Evolutionary conservation across 2,329 filamentous ascomycete genomes (phyloP).

Genomic region (Aspergillus sp.): DNA sequence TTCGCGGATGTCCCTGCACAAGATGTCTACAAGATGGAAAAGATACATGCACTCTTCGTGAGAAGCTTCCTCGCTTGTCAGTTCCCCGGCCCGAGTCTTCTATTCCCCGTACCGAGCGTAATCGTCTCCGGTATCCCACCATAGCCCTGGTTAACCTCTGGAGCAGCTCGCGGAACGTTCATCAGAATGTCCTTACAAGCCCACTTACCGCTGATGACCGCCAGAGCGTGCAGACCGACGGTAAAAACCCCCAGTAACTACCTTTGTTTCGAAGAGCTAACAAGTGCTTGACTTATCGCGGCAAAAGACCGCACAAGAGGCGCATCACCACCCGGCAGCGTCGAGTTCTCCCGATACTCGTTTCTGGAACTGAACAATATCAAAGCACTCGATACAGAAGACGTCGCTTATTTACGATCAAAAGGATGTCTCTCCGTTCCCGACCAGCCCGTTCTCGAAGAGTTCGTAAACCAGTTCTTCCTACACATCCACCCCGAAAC

Average conservation of each 20-base stretch:
- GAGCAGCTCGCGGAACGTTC: background rate
- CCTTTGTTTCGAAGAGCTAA: background rate
- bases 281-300: no score
- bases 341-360: slow-evolving; percentile 1
- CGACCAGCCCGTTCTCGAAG: slow-evolving; percentile 1
- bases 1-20: background rate
- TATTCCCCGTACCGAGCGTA: background rate
- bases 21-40: background rate
- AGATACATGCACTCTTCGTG: background rate
- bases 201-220: background rate
- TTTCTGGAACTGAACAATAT: slow-evolving; percentile 5
- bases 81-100: background rate
- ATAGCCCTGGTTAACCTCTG: background rate
- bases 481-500: slow-evolving; percentile 3
- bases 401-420: slow-evolving; percentile 1
- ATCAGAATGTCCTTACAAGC: background rate
- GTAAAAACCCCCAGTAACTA: background rate
- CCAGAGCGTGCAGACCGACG: background rate
- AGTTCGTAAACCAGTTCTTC: slow-evolving; percentile 7
- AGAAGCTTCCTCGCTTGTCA: slow-evolving; percentile 5
- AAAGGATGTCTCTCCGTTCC: slow-evolving; percentile 5
- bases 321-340: background rate
- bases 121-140: background rate
- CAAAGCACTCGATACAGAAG: background rate
- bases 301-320: background rate